Percentiles rank a stretch among this genome's conserved stretches.
Conservation (phyloP, 257 asterid species). For the Datura wrightii region DNA sequence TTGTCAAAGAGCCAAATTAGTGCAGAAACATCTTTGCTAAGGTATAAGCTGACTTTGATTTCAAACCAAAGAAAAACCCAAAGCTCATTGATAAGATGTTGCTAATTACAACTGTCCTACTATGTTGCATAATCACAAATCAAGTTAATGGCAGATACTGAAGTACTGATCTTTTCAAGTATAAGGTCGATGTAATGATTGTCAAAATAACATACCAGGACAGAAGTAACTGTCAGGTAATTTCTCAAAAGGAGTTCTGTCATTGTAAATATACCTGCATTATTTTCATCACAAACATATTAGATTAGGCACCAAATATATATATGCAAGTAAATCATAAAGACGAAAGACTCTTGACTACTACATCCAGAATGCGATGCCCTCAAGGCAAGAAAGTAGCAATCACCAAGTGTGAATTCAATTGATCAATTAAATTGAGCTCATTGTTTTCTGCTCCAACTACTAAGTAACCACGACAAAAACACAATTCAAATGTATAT, state of each 20-base stretch:
- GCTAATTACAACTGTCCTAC: neutral
- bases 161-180: neutral
- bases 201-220: conserved; percentile 64
- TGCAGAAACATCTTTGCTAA: neutral
- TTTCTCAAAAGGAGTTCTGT: conserved; percentile 89
- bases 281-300: conserved; percentile 23
- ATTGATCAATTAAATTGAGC: neutral
- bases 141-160: neutral
- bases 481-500: neutral
- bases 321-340: neutral
- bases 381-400: neutral
- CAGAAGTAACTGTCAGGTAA: conserved; percentile 81
- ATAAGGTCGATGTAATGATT: neutral
- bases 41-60: neutral
- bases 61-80: neutral
- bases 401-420: neutral
- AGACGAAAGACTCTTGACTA: neutral
- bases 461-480: neutral
- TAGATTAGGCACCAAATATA: neutral
- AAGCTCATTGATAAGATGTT: neutral
- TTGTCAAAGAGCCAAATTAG: neutral
- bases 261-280: conserved; percentile 89
- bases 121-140: neutral
- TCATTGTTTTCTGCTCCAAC: neutral
- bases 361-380: neutral